Conservation (phyloP, 1,284 basidiomycete species). For the Baeospora myosura region DNA sequence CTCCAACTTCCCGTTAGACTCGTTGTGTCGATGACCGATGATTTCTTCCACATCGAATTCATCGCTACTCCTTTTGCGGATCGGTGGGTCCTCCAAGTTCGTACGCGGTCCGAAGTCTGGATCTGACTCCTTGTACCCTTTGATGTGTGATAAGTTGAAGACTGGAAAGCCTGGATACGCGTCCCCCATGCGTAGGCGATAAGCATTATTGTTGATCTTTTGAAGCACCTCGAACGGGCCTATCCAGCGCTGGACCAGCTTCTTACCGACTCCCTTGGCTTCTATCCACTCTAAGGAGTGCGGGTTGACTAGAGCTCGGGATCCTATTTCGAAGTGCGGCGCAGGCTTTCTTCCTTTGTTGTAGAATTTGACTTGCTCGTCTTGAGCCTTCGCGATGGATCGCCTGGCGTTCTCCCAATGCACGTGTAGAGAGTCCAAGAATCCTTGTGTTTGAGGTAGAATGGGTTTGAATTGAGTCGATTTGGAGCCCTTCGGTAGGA, state of each 20-base stretch:
- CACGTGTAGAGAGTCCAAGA: not conserved
- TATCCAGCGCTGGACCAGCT: constrained; percentile 21
- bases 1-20: constrained; percentile 9
- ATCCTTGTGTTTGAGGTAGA: not conserved
- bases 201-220: constrained; percentile 20
- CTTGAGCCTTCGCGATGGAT: constrained; percentile 11
- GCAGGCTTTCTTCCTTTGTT: constrained; percentile 12
- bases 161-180: constrained; percentile 21
- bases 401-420: not conserved
- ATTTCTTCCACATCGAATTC: constrained; percentile 18
- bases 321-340: constrained; percentile 17
- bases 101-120: constrained; percentile 13
- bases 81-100: constrained; percentile 4
- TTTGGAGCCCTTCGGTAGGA: not conserved
- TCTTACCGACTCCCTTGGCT: constrained; percentile 21
- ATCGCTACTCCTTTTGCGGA: constrained; percentile 3
- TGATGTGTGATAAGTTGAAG: constrained; percentile 23
- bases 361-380: constrained; percentile 14
- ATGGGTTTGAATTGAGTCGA: not conserved
- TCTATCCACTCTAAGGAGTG: constrained; percentile 20
- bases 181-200: constrained; percentile 19
- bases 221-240: constrained; percentile 27
- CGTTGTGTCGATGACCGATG: constrained; percentile 7
- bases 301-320: constrained; percentile 24
- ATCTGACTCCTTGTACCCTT: constrained; percentile 12